Evolutionary conservation across 441 rosid species (phyloP).

Genomic region (Croton setiger): DNA sequence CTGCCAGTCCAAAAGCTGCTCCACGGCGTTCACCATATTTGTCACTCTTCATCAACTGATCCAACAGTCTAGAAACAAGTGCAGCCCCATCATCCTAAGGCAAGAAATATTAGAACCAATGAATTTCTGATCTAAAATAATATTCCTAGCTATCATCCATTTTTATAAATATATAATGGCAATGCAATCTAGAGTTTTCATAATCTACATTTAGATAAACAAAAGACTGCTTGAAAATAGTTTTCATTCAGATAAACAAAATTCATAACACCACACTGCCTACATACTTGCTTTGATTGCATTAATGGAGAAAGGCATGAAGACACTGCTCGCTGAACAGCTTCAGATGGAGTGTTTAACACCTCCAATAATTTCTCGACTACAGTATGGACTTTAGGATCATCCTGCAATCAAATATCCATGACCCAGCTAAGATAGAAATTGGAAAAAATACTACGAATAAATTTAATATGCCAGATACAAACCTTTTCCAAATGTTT

Average conservation of each 20-base stretch:
- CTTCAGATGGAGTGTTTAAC: constrained; percentile 98
- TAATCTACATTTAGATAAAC: too few relatives aligned
- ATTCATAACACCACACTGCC: constrained; percentile 7
- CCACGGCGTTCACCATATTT: constrained; percentile 99
- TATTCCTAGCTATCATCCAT: neutral
- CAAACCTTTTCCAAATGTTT: constrained; percentile 85
- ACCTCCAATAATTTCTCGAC: constrained; percentile 98
- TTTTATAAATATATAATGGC: neutral
- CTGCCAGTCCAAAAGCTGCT: constrained; percentile 99
- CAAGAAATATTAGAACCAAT: constrained; percentile 22
- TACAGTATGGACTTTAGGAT: constrained; percentile 92
- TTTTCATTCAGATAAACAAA: neutral
- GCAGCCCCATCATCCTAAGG: constrained; percentile 73
- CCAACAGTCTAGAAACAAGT: constrained; percentile 76
- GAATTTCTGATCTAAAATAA: neutral
- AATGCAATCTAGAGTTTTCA: neutral
- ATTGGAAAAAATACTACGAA: neutral
- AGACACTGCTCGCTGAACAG: constrained; percentile 98
- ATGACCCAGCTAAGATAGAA: constrained; percentile 19
- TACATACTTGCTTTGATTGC: constrained; percentile 77
- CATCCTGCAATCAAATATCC: constrained; percentile 59
- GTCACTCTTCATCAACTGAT: constrained; percentile 86
- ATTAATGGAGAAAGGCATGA: constrained; percentile 89
- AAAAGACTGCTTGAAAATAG: neutral
- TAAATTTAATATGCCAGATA: constrained; percentile 13